Evolutionary conservation across 2,329 filamentous ascomycete genomes (phyloP), one percentile per base, ranked within the genome.

Genomic region (Biscogniauxia mediterranea): DNA sequence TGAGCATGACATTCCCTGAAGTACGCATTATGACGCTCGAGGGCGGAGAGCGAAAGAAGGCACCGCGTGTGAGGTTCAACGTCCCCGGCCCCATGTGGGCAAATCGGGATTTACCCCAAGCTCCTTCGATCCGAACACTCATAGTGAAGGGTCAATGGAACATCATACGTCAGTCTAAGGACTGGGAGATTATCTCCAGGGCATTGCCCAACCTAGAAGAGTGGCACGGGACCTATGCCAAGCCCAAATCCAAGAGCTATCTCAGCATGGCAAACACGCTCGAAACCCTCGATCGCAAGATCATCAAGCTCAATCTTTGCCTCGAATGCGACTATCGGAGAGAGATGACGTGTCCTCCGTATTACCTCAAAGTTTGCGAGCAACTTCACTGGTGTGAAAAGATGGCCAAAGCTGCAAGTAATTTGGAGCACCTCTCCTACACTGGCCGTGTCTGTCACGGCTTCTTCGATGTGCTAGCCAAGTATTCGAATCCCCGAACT

Each of bases 111-210:
- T 73, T 86, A 7, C 79, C 82, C 8, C 67, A 74, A 20, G 77
- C 90, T 2, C 73, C 78, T 2, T 83, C 84, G 2, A 82, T 92
- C 32, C 82, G 83, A 57, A 91, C 88, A 0, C 80, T 92, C 20
- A 84, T 92, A 52, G 89, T 89, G 74, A 87, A 89, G 68, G 89
- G 89, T 6, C 88, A 91, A 66, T 93, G 89, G 89, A 92, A 92
- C 70, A 80, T 92, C 26, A 89, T 91, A 73, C 81, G 89, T 54
- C 79, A 82, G 17, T 77, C 84, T 52, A 76, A 79, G 19, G 88
- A 92, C 72, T 92, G 90, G 75, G 76, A 80, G 59, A 81, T 80
- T 56, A 81, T 93, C 55, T 79, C 85, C 20, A 74, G 77, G 13
- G 88, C 89, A 5, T 73, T 92, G 52, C 90, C 90, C 1, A 87